A percentile compares a stretch with the other conserved stretches of the same genome.
These are phyloP conservation scores for Turritis glabra DNA, from an alignment of 345 rosid genomes.

Conservation along the genomic window DNA sequence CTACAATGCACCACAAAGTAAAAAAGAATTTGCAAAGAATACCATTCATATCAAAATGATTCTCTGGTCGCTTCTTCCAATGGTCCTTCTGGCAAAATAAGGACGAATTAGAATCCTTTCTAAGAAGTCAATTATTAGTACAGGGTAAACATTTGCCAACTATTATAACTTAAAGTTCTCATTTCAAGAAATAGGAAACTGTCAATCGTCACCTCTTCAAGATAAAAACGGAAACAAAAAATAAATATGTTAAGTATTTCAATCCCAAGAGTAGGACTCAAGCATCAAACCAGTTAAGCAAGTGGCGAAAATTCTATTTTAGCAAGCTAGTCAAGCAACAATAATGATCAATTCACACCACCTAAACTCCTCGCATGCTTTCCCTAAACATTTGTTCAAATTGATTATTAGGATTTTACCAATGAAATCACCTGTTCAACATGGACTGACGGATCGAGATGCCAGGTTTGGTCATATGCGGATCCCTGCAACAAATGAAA, in stretches of 20 bases:
- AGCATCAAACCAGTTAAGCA: slow-evolving; percentile 21
- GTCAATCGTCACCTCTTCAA: slow-evolving; percentile 18
- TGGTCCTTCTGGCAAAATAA: slow-evolving; percentile 64
- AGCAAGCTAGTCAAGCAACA: slow-evolving; percentile 14
- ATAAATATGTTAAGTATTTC: neutral
- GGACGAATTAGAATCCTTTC: slow-evolving; percentile 24
- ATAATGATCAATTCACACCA: slow-evolving; percentile 9
- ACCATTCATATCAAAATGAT: slow-evolving; percentile 78
- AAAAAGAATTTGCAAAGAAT: slow-evolving; percentile 51
- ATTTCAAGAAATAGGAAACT: slow-evolving; percentile 17
- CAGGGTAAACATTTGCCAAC: slow-evolving; percentile 9
- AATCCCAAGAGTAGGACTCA: slow-evolving; percentile 2
- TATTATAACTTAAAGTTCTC: neutral
- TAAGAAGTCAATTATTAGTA: slow-evolving; percentile 4
- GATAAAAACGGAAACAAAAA: slow-evolving; percentile 4
- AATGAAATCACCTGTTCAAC: slow-evolving; percentile 68
- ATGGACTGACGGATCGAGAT: slow-evolving; percentile 58
- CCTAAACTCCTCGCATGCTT: slow-evolving; percentile 7
- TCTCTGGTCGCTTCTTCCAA: slow-evolving; percentile 76
- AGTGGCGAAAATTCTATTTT: slow-evolving; percentile 12
- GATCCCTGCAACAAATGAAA: slow-evolving; percentile 63
- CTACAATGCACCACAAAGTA: slow-evolving; percentile 21
- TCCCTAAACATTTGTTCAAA: slow-evolving; percentile 1
- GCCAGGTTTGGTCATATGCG: slow-evolving; percentile 82
- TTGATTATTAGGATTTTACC: slow-evolving; percentile 5